Conservation (phyloP, 805 yeast species). For the Clavispora asparagi region DNA sequence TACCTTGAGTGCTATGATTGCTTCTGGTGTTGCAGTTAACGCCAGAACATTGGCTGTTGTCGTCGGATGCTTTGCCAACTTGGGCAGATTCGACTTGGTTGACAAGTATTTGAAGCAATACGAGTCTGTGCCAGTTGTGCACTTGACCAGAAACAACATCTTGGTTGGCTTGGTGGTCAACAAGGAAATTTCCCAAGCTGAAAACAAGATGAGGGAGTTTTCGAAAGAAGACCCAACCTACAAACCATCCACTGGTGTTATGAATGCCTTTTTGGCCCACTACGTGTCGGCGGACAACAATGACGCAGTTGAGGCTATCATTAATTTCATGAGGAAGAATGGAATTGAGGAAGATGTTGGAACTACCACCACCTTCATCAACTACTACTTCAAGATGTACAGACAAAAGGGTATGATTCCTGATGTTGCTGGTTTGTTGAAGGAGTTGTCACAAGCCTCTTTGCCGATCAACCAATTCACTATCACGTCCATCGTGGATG, state of each 20-base stretch:
- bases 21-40: constrained; percentile 32
- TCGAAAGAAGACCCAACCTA: constrained; percentile 27
- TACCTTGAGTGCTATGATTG: constrained; percentile 26
- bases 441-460: constrained; percentile 30
- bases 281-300: constrained; percentile 38
- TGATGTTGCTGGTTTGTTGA: constrained; percentile 35
- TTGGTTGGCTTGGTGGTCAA: constrained; percentile 40
- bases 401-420: constrained; percentile 40
- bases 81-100: constrained; percentile 38
- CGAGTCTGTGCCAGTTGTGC: constrained; percentile 28
- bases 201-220: constrained; percentile 33
- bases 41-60: constrained; percentile 45
- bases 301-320: constrained; percentile 46
- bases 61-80: constrained; percentile 43
- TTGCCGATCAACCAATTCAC: constrained; percentile 42
- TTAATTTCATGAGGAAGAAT: constrained; percentile 36
- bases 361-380: constrained; percentile 57
- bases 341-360: constrained; percentile 52
- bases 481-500: constrained; percentile 48
- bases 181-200: constrained; percentile 41
- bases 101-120: constrained; percentile 31
- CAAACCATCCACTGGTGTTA: constrained; percentile 42
- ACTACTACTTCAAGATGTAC: constrained; percentile 45
- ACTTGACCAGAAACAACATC: constrained; percentile 39
- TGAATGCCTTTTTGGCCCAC: constrained; percentile 46